Base-by-base conservation (phyloP, 192 early-diverging fungal genomes). In the Backusella liffmaniae region DNA sequence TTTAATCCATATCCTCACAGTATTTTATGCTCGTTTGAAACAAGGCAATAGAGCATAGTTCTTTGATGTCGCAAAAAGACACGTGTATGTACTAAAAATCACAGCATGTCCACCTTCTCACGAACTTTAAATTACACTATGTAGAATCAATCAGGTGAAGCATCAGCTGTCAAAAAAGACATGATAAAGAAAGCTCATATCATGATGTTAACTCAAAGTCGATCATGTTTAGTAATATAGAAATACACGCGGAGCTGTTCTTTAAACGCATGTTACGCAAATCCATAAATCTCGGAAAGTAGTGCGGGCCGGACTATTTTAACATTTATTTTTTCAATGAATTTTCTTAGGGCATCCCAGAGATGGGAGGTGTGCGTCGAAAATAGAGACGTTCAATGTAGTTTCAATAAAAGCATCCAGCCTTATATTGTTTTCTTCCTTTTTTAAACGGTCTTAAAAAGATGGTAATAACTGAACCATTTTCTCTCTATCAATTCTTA, bases 391-490 rank as follows among this genome's bases (percentile, higher is more conserved):
- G 26, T 62, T 62, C 56, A 62, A 62, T 62, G 56, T 62, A 29
- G 56, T 62, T 62, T 62, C 29, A 62, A 62, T 62, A 62, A 62
- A 62, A 62, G 18, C 56, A 62, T 62, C 23, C 56, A 4, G 29
- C 21, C 23, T 62, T 62, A 62, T 29, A 29, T 62, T 62, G 56
- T 62, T 69, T 69, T 69, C 67, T 69, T 69, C 67, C 67, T 69
- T 69, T 69, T 69, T 36, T 69, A 69, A 69, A 69, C 67, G 67
- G 67, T 69, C 23, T 37, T 69, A 41, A 69, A 67, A 69, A 69
- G 67, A 69, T 69, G 67, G 67, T 69, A 69, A 69, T 69, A 69
- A 37, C 34, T 37, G 8, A 9, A 29, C 56, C 23, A 8, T 23
- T 62, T 29, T 62, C 56, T 62, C 56, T 62, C 26, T 62, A 62